Percentiles rank a stretch among this genome's conserved stretches.
phyloP scores from a whole-genome alignment of 139 green algal genomes.

The Spirogloea muscicola region DNA sequence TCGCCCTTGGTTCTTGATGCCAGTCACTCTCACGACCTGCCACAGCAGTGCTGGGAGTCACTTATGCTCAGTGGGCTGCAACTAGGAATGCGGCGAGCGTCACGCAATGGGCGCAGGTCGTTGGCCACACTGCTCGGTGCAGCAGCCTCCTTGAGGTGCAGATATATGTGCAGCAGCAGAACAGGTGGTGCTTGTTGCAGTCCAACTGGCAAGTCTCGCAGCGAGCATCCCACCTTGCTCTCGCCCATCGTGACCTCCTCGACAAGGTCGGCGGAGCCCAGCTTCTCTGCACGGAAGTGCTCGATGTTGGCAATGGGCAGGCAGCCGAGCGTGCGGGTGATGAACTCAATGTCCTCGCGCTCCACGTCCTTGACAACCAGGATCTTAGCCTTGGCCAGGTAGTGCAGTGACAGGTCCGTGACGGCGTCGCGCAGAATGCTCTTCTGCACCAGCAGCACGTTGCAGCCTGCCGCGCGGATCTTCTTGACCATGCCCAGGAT shows the following conservation, averaged over 20 bases:
- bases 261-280: conserved; percentile 83
- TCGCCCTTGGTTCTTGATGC: conserved; percentile 78
- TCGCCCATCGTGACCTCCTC: conserved; percentile 68
- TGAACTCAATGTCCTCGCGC: conserved; percentile 98
- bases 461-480: conserved; percentile 89
- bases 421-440: conserved; percentile 93
- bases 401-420: conserved; percentile 96
- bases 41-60: too few species aligned
- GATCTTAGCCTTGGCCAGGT: conserved; percentile 97
- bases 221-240: conserved; percentile 39
- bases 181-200: too few species aligned
- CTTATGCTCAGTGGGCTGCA: too few species aligned
- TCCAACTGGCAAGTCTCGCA: too few species aligned
- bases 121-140: too few species aligned
- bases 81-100: too few species aligned
- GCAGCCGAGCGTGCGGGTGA: conserved; percentile 92
- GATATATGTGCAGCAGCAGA: too few species aligned
- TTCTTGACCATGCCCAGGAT: conserved; percentile 98
- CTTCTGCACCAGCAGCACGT: conserved; percentile 99
- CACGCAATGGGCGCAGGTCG: too few species aligned
- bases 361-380: conserved; percentile 97
- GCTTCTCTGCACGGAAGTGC: conserved; percentile 91
- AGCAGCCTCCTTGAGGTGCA: too few species aligned
- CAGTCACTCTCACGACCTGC: conserved; percentile 87
- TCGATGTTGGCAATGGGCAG: conserved; percentile 94